These are phyloP conservation scores for Leccinum subgranulosum DNA, from an alignment of 768 basidiomycete genomes.

Conservation along the genomic window DNA sequence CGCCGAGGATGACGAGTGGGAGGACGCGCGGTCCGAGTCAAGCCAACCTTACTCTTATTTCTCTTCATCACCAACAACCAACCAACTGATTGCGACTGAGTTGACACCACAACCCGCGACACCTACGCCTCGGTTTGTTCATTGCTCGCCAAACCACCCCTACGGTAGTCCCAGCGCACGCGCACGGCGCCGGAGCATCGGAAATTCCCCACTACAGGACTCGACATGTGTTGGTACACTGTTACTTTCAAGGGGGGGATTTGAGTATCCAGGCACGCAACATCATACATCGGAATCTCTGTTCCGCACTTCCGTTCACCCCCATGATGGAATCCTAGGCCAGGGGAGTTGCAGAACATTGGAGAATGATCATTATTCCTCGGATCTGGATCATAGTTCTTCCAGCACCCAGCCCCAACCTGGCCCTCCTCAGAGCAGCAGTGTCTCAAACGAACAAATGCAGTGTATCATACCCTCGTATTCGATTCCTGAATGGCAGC, in stretches of 20 bases:
- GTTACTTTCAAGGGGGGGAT: background rate
- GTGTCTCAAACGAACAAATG: conserved; percentile 1
- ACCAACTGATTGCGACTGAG: conserved; percentile 1
- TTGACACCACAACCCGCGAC: background rate
- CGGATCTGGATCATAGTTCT: background rate
- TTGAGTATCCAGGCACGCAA: background rate
- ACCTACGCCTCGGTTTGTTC: background rate
- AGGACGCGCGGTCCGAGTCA: conserved; percentile 13
- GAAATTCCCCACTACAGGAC: conserved; percentile 1
- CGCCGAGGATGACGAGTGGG: conserved; percentile 20
- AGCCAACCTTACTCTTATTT: conserved; percentile 6
- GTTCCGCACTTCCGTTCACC: background rate
- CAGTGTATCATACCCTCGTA: background rate
- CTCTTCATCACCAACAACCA: conserved; percentile 9
- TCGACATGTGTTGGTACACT: background rate
- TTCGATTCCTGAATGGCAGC: conserved; percentile 7
- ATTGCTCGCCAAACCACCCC: background rate
- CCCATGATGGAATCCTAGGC: background rate
- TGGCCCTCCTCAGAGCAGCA: background rate
- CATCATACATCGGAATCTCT: background rate
- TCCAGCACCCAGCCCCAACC: background rate
- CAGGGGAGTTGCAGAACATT: background rate
- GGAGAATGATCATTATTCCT: background rate
- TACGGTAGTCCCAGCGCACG: background rate
- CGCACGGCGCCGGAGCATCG: background rate